These are phyloP conservation scores for Somion occarium DNA, from an alignment of 1,284 basidiomycete species.

Conservation along the genomic window DNA sequence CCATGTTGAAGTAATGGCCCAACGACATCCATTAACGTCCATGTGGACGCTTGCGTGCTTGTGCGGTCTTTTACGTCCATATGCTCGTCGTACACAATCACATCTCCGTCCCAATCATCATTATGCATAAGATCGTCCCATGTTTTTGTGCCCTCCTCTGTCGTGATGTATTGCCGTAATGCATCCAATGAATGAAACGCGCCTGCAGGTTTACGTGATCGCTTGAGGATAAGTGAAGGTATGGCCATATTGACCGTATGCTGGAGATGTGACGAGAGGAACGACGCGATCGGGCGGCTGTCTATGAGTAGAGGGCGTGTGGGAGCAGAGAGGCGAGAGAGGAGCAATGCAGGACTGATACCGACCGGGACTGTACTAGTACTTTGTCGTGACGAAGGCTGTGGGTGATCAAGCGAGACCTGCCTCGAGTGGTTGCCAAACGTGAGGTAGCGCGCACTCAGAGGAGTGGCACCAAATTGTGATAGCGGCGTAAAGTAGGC, in stretches of 20 bases:
- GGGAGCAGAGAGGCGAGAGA: conserved; percentile 43
- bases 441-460: conserved; percentile 24
- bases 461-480: conserved; percentile 24
- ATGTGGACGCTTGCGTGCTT: conserved; percentile 51
- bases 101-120: conserved; percentile 64
- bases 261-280: conserved; percentile 56
- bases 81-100: conserved; percentile 72
- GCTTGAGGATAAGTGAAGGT: conserved; percentile 81
- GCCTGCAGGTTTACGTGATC: conserved; percentile 64
- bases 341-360: conserved; percentile 44
- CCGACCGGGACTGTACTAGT: conserved; percentile 26
- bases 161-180: conserved; percentile 74
- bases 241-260: conserved; percentile 79
- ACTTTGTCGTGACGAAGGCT: conserved; percentile 15
- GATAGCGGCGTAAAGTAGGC: conserved; percentile 60
- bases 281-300: conserved; percentile 66
- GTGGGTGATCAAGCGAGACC: conserved; percentile 8
- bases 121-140: conserved; percentile 60
- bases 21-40: conserved; percentile 61
- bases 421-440: conserved; percentile 19
- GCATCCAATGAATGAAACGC: conserved; percentile 61
- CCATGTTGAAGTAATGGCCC: conserved; percentile 48
- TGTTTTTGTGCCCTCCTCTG: conserved; percentile 57
- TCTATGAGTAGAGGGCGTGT: conserved; percentile 72
- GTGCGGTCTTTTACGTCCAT: conserved; percentile 61